Base-by-base conservation (phyloP, 257 asterid genomes). In the Hygrophila difformis region DNA sequence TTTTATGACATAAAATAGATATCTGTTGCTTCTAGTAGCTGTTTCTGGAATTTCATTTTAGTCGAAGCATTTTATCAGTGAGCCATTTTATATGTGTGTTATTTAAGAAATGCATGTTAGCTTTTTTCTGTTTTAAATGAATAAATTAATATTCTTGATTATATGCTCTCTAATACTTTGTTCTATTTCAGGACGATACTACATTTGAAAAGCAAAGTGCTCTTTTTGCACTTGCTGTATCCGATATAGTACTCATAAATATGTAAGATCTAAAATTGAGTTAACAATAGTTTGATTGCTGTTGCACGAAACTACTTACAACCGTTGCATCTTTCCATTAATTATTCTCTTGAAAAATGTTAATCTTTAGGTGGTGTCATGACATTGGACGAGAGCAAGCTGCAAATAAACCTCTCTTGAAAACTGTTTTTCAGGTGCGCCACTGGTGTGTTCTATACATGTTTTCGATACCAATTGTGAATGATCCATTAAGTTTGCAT, bases 321-420 rank as follows among this genome's bases (percentile, higher is more conserved):
- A n/a, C 29, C 10, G 2, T 10, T 33, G 2, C 12, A 16, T 2
- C 12, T 49, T 33, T 12, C 34, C 23, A 3, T 33, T 61, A 13
- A 4, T 33, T 26, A 26, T 8, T 39, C 14, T 42, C 6, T 26
- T 40, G 43, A 4, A 24, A 28, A 34, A 47, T 44, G 57, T 34
- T 49, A 35, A 60, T 41, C 29, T 61, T 63, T 67, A 91, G 95
- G 95, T 86, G 96, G 99, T 91, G 95, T 62, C 95, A 86, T 76
- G 99, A 91, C 53, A 91, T 86, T 70, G 99, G 96, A 24, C 96
- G 95, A 59, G 96, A 91, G 65, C 96, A 86, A 55, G 99, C 99
- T 8, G 93, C 99, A 53, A 86, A 91, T 73, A 86, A 86, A 68
- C 95, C 96, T 59, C 94, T 91, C 47, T 51, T 91, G 39, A 86